Conservation (phyloP, 202 grass and related monocot species). For the Brachypodium distachyon region DNA sequence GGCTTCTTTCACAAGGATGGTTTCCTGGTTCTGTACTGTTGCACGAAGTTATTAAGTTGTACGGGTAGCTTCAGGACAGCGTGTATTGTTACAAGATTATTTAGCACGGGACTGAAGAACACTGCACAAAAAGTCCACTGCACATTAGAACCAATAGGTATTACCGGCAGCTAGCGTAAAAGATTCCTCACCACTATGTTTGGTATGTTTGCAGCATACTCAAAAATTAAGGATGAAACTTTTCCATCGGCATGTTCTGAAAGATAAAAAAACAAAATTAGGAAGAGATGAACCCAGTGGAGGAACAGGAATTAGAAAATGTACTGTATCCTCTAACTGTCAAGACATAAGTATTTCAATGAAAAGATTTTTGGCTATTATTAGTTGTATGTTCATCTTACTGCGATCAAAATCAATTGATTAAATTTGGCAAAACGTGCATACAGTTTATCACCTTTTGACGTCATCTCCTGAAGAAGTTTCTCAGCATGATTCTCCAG, state of each 20-base stretch:
- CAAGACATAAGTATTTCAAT: not conserved
- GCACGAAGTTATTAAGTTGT: too few relatives aligned
- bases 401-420: constrained; percentile 2
- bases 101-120: not conserved
- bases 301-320: not conserved
- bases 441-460: constrained; percentile 30
- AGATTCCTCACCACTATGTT: constrained; percentile 50
- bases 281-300: not conserved
- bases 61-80: too few relatives aligned
- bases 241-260: constrained; percentile 36
- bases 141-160: constrained; percentile 21
- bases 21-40: too few relatives aligned
- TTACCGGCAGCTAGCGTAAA: constrained; percentile 30
- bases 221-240: constrained; percentile 47
- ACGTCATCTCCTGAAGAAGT: constrained; percentile 56
- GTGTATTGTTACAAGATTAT: not conserved
- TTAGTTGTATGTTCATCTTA: not conserved
- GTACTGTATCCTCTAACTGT: not conserved
- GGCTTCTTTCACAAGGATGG: too few relatives aligned
- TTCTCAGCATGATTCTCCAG: constrained; percentile 45
- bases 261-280: constrained; percentile 31
- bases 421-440: not conserved
- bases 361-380: constrained; percentile 2
- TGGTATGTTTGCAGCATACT: constrained; percentile 45
- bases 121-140: not conserved